Conservation (phyloP, 2,329 filamentous ascomycete genomes). For the Uncinocarpus reesii region DNA sequence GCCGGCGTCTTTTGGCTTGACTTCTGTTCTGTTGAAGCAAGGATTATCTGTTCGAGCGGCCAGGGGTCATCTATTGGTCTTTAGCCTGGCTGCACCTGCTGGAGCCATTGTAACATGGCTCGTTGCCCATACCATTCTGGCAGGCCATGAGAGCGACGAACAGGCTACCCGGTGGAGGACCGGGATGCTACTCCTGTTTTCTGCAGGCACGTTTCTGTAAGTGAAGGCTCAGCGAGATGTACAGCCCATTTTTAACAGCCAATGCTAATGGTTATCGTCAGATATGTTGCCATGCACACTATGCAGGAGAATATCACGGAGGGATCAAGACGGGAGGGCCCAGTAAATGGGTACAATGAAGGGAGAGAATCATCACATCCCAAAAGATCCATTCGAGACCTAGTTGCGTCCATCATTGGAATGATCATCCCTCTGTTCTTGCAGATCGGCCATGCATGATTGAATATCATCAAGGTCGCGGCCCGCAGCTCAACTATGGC, state of each 20-base stretch:
- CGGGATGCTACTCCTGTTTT: slow-evolving; percentile 87
- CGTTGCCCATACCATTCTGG: slow-evolving; percentile 60
- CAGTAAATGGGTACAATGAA: slow-evolving; percentile 36
- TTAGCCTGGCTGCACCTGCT: slow-evolving; percentile 79
- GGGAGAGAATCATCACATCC: slow-evolving; percentile 28
- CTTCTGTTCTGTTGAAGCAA: slow-evolving; percentile 79
- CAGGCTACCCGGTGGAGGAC: slow-evolving; percentile 73
- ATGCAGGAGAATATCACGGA: slow-evolving; percentile 63
- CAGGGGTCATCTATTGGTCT: slow-evolving; percentile 74
- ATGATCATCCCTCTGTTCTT: slow-evolving; percentile 40
- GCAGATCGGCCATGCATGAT: slow-evolving; percentile 37
- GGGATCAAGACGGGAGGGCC: slow-evolving; percentile 25
- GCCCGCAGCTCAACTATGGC: neutral
- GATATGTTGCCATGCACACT: slow-evolving; percentile 96
- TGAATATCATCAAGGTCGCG: neutral
- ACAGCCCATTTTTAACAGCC: neutral
- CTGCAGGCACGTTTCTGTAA: slow-evolving; percentile 88
- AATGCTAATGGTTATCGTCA: slow-evolving; percentile 28
- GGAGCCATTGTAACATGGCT: slow-evolving; percentile 78
- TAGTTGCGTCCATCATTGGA: slow-evolving; percentile 39
- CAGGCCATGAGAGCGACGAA: slow-evolving; percentile 40
- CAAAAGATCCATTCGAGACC: slow-evolving; percentile 37
- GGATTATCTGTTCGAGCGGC: slow-evolving; percentile 79
- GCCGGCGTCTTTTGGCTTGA: slow-evolving; percentile 87
- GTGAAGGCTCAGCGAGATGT: slow-evolving; percentile 28